Base-by-base conservation (phyloP, 192 early-diverging fungal genomes). In the Umbelopsis sp. region DNA sequence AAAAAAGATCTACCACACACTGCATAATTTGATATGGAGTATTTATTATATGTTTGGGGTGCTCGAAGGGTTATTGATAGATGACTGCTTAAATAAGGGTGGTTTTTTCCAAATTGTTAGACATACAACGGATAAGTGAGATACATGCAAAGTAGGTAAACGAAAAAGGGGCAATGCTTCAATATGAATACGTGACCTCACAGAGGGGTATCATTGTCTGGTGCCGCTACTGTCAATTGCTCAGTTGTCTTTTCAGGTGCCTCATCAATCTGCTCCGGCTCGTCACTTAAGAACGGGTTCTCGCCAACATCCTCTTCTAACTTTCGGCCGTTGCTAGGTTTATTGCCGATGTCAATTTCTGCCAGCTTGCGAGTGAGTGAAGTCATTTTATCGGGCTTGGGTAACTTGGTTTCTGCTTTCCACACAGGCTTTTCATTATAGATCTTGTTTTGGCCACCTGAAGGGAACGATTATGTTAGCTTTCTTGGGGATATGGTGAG, bases 381-480 rank as follows among this genome's bases (percentile, higher is more conserved):
- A 37, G 55, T 35, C 55, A 61, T 37, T 61, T 30, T 25, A 35
- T 61, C 55, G 7, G 55, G 55, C n/a, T 61, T 61, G 37, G 55
- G 55, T 3, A 61, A 13, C 33, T 61, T 61, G 30, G 55, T 30
- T 61, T 61, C 55, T 25, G 55, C 55, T 61, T 61, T 25, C 55
- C 55, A 61, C 27, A 18, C 27, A 15, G 33, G 30, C 27, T 61
- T 61, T 30, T 61, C 27, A 25, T 61, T 30, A 37, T 33, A 61
- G 30, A 61, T 61, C 27, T 61, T 61, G 10, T 12, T 61, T n/a
- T 61, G 55, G 33, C 55, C 55, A 16, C 55, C 55, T 61, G 55
- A 35, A 18, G 18, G 18, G 37, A 18, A 13, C 21, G 10, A 25
- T 23, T 25, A 12, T 8, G 4, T 23, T 52, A 9, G 25, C 22